Base-by-base conservation (phyloP, 768 basidiomycete species). In the Tylopilus balloui region DNA sequence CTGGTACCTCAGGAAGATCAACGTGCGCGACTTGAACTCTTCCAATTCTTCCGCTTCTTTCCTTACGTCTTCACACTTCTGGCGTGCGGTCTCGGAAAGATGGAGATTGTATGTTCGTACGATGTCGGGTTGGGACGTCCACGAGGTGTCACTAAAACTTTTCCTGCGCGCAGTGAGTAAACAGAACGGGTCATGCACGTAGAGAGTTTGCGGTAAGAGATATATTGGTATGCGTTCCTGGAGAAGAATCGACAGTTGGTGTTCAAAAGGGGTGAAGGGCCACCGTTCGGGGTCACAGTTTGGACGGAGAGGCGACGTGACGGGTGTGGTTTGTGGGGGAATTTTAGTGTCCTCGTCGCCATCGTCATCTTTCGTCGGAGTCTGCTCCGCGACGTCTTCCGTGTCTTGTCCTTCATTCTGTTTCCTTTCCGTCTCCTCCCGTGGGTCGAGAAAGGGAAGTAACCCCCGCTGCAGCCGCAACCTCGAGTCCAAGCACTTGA, bases 141-240 rank as follows among this genome's bases (percentile, higher is more conserved):
- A 72, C 2, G 54, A 39, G 2, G 28, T 55, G n/a, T 56, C 9
- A 2, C 10, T 45, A 4, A 43, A 31, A 1, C 24, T 4, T 31
- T 7, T 40, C 4, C 40, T 0, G 21, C 14, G 6, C 15, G 64
- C 64, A 24, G 48, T 15, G 27, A 76, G 66, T 9, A 71, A 35
- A 45, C 59, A 56, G 53, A 64, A 74, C 0, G 76, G 75, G 47
- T 76, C 75, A 47, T 77, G 75, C 1, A 77, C 72, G 20, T 71
- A 52, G 10, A 78, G 62, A 17, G 56, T 73, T 55, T 69, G 50
- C 0, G 77, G 77, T 17, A 74, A 64, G 4, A 71, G 57, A 31
- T 69, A 48, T 5, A 63, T 47, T 0, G 71, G 67, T 27, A 75
- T 55, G 4, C 62, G 63, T 4, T 70, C 60, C 49, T 72, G 67